phyloP scores from a whole-genome alignment of 2,329 filamentous ascomycete species.

The Hypocreales sp. region DNA sequence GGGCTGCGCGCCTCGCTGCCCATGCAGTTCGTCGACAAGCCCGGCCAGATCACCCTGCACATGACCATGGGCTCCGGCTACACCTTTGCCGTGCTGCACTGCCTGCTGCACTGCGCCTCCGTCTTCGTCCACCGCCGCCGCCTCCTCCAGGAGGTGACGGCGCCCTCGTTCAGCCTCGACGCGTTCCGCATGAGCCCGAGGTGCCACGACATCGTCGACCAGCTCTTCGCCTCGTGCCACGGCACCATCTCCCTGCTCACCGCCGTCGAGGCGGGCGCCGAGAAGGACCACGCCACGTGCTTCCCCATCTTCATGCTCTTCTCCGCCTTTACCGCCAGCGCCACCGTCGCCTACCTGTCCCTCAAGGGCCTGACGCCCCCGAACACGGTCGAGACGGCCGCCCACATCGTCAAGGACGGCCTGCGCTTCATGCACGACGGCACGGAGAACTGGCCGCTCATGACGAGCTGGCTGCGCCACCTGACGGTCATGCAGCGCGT shows the following conservation, averaged over 20 bases:
- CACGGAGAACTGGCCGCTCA: conserved; percentile 43
- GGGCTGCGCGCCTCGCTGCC: conserved; percentile 36
- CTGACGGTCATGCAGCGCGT: conserved; percentile 47
- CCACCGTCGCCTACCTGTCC: conserved; percentile 46
- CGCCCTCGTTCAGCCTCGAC: conserved; percentile 35
- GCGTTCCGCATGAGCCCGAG: conserved; percentile 34
- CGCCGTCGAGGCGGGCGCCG: conserved; percentile 37
- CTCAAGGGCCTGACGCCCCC: conserved; percentile 42
- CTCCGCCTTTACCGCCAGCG: conserved; percentile 44
- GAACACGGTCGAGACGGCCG: conserved; percentile 40
- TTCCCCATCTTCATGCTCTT: conserved; percentile 51
- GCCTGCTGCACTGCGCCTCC: conserved; percentile 42
- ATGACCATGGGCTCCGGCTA: conserved; percentile 50
- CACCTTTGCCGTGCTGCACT: conserved; percentile 48
- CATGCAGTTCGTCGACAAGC: conserved; percentile 45
- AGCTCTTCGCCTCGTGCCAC: conserved; percentile 42
- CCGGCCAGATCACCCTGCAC: conserved; percentile 43
- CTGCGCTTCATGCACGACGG: conserved; percentile 43
- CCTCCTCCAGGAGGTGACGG: conserved; percentile 40
- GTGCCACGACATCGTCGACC: conserved; percentile 37
- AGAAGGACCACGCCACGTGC: conserved; percentile 43
- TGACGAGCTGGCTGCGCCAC: conserved; percentile 43
- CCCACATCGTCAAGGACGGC: conserved; percentile 40
- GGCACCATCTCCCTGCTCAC: conserved; percentile 39
- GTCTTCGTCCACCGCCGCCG: conserved; percentile 46